These are phyloP conservation scores for Orbilia blumenaviensis DNA, from an alignment of 2,329 filamentous ascomycete species.

Conservation along the genomic window DNA sequence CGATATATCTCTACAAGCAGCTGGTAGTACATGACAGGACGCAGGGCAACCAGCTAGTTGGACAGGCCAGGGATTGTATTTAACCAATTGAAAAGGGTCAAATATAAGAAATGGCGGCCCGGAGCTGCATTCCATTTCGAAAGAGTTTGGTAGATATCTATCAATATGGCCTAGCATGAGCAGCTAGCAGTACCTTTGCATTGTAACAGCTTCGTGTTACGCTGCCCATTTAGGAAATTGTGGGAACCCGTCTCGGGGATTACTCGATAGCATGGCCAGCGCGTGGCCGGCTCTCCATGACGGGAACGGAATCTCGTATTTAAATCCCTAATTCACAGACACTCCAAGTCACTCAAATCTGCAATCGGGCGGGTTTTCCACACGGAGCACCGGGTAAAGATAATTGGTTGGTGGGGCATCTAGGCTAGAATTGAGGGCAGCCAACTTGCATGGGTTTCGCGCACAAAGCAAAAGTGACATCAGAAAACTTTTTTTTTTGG, in stretches of 20 bases:
- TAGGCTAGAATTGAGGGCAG: no score
- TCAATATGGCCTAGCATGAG: no score
- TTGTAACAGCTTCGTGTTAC: slow-evolving; percentile 28
- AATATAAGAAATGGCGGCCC: background rate
- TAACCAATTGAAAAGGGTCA: background rate
- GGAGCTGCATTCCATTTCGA: no score
- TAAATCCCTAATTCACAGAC: background rate
- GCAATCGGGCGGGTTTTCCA: no score
- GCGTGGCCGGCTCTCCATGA: background rate
- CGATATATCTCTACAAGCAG: no score
- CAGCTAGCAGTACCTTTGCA: no score
- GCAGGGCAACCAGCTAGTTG: background rate
- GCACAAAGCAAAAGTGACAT: slow-evolving; percentile 6
- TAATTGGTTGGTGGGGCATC: background rate
- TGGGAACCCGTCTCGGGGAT: background rate
- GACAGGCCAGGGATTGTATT: background rate
- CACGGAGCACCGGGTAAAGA: background rate
- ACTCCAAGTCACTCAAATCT: no score
- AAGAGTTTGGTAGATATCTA: no score
- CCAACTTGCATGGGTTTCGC: background rate
- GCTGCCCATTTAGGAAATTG: slow-evolving; percentile 26
- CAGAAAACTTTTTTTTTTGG: background rate
- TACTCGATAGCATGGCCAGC: background rate
- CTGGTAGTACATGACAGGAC: no score
- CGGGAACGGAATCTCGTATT: slow-evolving; percentile 1